Conservation (phyloP, 805 yeast species). For the Candida tammaniensis region DNA sequence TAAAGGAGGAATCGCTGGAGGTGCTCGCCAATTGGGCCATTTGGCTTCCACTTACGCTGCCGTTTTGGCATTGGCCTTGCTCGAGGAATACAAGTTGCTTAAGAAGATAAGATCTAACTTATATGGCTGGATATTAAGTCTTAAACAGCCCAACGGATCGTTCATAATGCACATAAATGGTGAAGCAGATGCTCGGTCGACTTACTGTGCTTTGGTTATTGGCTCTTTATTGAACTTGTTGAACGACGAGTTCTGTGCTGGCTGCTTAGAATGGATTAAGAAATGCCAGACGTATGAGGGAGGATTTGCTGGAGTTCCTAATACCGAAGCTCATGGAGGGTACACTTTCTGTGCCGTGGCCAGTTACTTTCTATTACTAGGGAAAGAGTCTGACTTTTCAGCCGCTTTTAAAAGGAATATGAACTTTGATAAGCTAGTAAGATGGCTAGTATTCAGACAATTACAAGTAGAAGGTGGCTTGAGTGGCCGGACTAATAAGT, state of each 20-base stretch:
- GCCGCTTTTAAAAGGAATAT: conserved; percentile 18
- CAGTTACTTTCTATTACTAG: conserved; percentile 50
- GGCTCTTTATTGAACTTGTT: conserved; percentile 64
- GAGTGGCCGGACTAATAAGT: conserved; percentile 84
- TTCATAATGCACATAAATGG: conserved; percentile 75
- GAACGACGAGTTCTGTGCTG: conserved; percentile 55
- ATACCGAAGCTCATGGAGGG: conserved; percentile 93
- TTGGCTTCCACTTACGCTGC: conserved; percentile 84
- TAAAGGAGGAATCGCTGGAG: conserved; percentile 76
- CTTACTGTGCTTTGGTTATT: conserved; percentile 78
- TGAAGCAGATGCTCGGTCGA: conserved; percentile 82
- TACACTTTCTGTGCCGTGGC: conserved; percentile 85
- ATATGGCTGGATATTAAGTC: conserved; percentile 59
- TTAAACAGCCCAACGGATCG: conserved; percentile 72
- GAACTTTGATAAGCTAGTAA: conserved; percentile 48
- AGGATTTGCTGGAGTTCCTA: conserved; percentile 83
- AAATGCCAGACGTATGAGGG: conserved; percentile 91
- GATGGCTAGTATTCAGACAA: conserved; percentile 77
- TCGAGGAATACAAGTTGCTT: conserved; percentile 38
- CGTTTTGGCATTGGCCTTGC: conserved; percentile 54
- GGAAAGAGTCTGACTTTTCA: conserved; percentile 16
- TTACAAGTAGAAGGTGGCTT: conserved; percentile 77
- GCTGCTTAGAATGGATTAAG: conserved; percentile 57
- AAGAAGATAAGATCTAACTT: conserved; percentile 35
- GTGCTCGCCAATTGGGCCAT: conserved; percentile 77